Base-by-base conservation (phyloP, 2,329 filamentous ascomycete genomes). In the Fusarium nurragi region DNA sequence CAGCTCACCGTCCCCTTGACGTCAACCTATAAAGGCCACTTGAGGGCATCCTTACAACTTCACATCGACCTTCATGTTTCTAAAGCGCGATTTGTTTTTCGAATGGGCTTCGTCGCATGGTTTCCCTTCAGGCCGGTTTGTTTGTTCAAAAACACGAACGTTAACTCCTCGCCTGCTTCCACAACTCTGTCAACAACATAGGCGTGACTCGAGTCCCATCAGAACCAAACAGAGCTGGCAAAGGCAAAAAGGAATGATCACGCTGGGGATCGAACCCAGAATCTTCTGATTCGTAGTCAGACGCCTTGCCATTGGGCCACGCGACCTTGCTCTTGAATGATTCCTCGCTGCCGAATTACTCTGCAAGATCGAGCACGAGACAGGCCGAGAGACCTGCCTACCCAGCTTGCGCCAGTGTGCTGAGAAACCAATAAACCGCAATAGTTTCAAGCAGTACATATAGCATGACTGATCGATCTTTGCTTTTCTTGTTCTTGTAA, bases 231-330 rank as follows among this genome's bases (percentile, higher is more conserved):
- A 22, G 30, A 37, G 18, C 9, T 6, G 9, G 21, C 3, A 21
- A 8, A 2, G 19, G 11, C 47, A 60, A 66, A 67, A 64, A 51
- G 9, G 51, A 4, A 50, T 59, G 65, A 64, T 63, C 54, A 65
- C 47, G 63, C 47, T 63, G 47, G 60, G 66, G 67, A 60, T 67
- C 70, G 71, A 73, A 73, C 71, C 71, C 66, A 70, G 60, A 67
- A 73, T 72, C 69, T 73, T 67, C 59, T 73, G 71, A 71, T 69
- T 73, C 69, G 70, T 71, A 71, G 67, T 67, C 70, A 71, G 71
- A 70, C 68, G 68, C 69, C 69, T 70, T 73, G 70, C 70, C 70
- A 72, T 72, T 72, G 64, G 68, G 68, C 68, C 68, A 71, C 68
- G 68, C 54, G 45, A 65, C 60, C 61, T 23, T 48, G 60, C 54